Evolutionary conservation across 164 flowering plant genomes (phyloP).

Genomic region (Santalum album): DNA sequence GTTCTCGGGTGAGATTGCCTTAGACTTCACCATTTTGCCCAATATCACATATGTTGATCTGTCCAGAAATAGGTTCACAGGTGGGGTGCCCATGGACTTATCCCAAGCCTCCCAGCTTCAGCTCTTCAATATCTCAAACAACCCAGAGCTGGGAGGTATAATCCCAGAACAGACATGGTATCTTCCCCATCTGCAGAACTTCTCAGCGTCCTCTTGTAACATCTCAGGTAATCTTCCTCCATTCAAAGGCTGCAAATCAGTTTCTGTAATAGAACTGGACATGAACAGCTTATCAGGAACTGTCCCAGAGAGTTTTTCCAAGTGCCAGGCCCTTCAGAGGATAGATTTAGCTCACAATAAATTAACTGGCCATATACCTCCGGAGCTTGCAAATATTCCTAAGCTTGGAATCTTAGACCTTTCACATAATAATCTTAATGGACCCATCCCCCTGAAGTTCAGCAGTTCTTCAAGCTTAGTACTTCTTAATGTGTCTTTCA

Average conservation of each 20-base stretch:
- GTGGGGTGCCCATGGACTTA: conserved; percentile 63
- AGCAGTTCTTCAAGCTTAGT: conserved; percentile 39
- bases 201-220: conserved; percentile 69
- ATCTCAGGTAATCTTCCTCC: conserved; percentile 62
- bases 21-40: conserved; percentile 39
- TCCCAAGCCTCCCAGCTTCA: conserved; percentile 47
- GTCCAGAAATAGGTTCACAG: conserved; percentile 60
- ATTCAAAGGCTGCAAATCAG: conserved; percentile 43
- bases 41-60: conserved; percentile 65
- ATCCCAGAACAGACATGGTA: conserved; percentile 61
- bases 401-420: conserved; percentile 39
- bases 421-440: conserved; percentile 54
- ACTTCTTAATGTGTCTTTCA: conserved; percentile 67
- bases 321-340: conserved; percentile 42
- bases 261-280: conserved; percentile 49
- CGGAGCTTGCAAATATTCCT: conserved; percentile 44
- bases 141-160: conserved; percentile 50
- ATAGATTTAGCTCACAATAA: conserved; percentile 40
- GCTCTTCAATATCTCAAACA: conserved; percentile 67
- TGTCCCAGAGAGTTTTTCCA: conserved; percentile 38
- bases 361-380: conserved; percentile 52
- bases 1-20: conserved; percentile 69
- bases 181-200: conserved; percentile 51
- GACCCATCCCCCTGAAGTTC: conserved; percentile 46
- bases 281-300: conserved; percentile 47